Evolutionary conservation across 177 flowering plant genomes (phyloP).

Genomic region (Vitis hybrid): DNA sequence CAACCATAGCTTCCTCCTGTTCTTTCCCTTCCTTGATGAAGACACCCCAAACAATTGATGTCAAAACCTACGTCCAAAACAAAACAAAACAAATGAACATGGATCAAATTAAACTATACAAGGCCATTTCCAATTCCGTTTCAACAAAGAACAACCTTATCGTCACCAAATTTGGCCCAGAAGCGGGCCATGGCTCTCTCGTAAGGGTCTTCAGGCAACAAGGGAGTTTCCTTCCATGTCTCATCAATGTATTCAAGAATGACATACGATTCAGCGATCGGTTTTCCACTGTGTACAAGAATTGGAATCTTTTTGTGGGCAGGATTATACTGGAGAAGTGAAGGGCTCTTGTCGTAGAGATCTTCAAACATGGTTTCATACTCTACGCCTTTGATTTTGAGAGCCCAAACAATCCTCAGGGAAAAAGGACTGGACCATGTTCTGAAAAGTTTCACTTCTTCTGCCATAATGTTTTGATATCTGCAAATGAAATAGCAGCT

Average conservation of each 20-base stretch:
- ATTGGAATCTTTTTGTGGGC: neutral
- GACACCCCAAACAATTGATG: slow-evolving; percentile 6
- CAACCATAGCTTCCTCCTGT: slow-evolving; percentile 8
- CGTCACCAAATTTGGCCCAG: slow-evolving; percentile 22
- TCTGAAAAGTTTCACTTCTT: slow-evolving; percentile 21
- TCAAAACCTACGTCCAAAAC: slow-evolving; percentile 3
- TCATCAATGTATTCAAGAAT: slow-evolving; percentile 15
- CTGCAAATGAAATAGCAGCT: too few relatives aligned
- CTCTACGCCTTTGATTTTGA: slow-evolving; percentile 9
- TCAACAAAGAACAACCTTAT: slow-evolving; percentile 8
- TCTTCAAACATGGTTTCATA: slow-evolving; percentile 1
- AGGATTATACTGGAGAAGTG: slow-evolving; percentile 8
- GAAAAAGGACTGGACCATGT: slow-evolving; percentile 17
- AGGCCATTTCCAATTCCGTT: neutral
- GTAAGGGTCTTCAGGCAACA: slow-evolving; percentile 16
- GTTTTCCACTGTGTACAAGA: slow-evolving; percentile 4
- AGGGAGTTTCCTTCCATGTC: slow-evolving; percentile 17
- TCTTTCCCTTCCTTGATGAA: slow-evolving; percentile 11
- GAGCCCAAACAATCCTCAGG: slow-evolving; percentile 12
- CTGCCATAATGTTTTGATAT: slow-evolving; percentile 7
- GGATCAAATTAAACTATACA: too few relatives aligned
- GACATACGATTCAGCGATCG: slow-evolving; percentile 1
- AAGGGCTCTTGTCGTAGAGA: slow-evolving; percentile 5
- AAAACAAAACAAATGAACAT: neutral
- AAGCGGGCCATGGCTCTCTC: slow-evolving; percentile 17